phyloP scores from a whole-genome alignment of 805 yeast genomes.

The Wickerhamiella qilinensis region DNA sequence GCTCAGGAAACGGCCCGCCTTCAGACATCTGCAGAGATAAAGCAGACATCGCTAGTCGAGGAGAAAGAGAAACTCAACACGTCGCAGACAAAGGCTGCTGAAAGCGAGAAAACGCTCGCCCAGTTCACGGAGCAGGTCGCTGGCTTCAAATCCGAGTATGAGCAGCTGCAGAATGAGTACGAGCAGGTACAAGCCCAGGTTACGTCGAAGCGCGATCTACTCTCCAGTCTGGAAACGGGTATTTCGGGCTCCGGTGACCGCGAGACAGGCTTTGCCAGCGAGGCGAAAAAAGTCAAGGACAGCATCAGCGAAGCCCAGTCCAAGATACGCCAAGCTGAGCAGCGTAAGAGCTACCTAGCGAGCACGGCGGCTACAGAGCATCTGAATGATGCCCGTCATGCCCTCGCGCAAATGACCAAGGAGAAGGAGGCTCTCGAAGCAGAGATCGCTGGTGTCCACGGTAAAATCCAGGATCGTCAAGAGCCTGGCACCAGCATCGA shows the following conservation, averaged over 20 bases:
- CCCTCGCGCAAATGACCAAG: not conserved
- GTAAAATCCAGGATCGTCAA: not conserved
- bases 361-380: not conserved
- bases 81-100: constrained; percentile 21
- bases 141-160: constrained; percentile 3
- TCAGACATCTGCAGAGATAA: constrained; percentile 1
- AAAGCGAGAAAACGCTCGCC: constrained; percentile 21
- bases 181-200: constrained; percentile 1
- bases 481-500: not conserved
- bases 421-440: not conserved
- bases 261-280: constrained; percentile 14
- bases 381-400: not conserved
- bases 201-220: not conserved
- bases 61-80: not conserved
- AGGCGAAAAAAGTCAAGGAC: constrained; percentile 10
- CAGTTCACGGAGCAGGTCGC: constrained; percentile 3
- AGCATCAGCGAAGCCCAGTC: constrained; percentile 3
- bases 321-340: constrained; percentile 1
- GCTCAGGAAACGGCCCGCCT: constrained; percentile 3
- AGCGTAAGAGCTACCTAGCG: not conserved
- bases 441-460: not conserved
- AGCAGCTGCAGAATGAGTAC: constrained; percentile 1
- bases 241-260: constrained; percentile 13
- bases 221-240: constrained; percentile 11
- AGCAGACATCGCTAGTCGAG: not conserved